Evolutionary conservation across 306 rosid genomes (phyloP).

Genomic region (Phaseolus lunatus): DNA sequence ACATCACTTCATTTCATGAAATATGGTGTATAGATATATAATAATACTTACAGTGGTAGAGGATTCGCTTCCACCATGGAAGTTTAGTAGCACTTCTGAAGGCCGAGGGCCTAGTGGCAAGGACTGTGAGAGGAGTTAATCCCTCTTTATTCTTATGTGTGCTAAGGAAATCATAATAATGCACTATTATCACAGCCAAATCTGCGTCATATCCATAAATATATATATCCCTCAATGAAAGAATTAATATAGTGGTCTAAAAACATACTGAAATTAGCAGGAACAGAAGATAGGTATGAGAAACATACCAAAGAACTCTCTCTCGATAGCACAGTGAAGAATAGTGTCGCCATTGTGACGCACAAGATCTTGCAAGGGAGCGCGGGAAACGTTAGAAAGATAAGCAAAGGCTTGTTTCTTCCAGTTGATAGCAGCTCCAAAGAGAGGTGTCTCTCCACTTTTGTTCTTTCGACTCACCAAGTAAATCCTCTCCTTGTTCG

Average conservation of each 20-base stretch:
- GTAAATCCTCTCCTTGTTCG: background rate
- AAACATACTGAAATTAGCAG: no score
- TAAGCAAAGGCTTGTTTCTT: constrained; percentile 24
- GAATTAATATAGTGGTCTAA: no score
- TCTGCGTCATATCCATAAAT: constrained; percentile 28
- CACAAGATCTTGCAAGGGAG: background rate
- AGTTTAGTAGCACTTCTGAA: constrained; percentile 40
- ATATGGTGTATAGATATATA: no score
- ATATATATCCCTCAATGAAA: no score
- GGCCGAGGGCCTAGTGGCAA: constrained; percentile 42
- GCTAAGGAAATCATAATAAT: constrained; percentile 23
- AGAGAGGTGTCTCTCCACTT: constrained; percentile 38
- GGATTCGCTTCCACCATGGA: constrained; percentile 35
- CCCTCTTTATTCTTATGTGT: background rate
- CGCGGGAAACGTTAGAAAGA: background rate
- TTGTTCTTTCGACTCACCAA: background rate
- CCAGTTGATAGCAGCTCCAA: constrained; percentile 43
- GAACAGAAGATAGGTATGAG: background rate
- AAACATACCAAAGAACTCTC: constrained; percentile 41
- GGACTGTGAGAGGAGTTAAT: constrained; percentile 36
- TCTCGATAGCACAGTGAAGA: constrained; percentile 40
- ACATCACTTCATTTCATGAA: no score
- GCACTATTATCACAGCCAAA: constrained; percentile 45
- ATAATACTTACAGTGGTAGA: constrained; percentile 32
- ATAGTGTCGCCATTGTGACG: constrained; percentile 37